Evolutionary conservation across 441 rosid species (phyloP), one percentile per base, ranked within the genome.

Genomic region (Bruguiera hainesii): DNA sequence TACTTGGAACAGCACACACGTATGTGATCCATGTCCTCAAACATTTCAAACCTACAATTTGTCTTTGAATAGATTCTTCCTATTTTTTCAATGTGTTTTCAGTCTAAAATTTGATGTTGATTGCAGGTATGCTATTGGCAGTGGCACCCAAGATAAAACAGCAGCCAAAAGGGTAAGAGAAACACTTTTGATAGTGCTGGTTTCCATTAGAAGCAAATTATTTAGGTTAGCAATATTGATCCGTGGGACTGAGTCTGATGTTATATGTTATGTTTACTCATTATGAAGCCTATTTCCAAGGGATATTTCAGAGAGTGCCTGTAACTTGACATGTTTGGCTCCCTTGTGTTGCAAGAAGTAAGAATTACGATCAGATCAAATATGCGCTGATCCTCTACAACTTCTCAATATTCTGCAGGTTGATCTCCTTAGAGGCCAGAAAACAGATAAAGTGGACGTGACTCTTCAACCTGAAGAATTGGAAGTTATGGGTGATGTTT

Each of bases 1-100:
- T 95, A 68, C 89, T 95, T 79, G 98, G 96, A 76, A 89, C 99
- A 68, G 66, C 92, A 21, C 97, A 90, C 80, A 95, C 97, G 80
- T 95, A 86, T n/a, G 81, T 63, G 18, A 31, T 56, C 48, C 49
- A 6, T 33, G 35, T 59, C 52, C 50, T 37, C 28, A 19, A 50
- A 16, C 48, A 42, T 42, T 13, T 42, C 16, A 19, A 23, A 49
- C 4, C 13, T 20, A 28, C 7, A 28, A 5, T 52, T 66, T 50
- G 31, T 59, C 0, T 18, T n/a, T 11, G 9, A 55, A 8, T 13
- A 2, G 42, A 7, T 53, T 55, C 1, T 6, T 18, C 61, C 28
- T 6, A 8, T 29, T 25, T 18, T 25, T 48, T 66, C 18, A 48
- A 56, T 23, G 1, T 9, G 35, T 59, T 61, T 33, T 68, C 6